Evolutionary conservation across 164 flowering plant species (phyloP).

Genomic region (Annona squamosa): DNA sequence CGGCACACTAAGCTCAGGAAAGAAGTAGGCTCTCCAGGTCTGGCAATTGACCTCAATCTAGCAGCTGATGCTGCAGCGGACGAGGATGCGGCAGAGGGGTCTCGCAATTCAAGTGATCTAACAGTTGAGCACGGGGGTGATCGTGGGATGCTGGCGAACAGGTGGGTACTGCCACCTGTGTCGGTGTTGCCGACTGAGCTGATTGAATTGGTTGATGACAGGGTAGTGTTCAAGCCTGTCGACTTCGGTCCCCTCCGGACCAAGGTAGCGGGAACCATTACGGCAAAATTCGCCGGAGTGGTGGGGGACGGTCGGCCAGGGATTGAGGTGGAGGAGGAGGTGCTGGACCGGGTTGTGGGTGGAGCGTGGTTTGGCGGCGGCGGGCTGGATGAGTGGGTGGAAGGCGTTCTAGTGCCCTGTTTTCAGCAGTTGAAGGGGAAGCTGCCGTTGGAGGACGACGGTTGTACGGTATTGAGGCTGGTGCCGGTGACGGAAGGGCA

Average conservation of each 20-base stretch:
- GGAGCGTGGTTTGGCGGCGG: conserved; percentile 65
- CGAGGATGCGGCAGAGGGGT: conserved; percentile 50
- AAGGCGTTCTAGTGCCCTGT: conserved; percentile 54
- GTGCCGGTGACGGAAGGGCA: conserved; percentile 25
- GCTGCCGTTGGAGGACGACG: conserved; percentile 15
- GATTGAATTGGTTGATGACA: conserved; percentile 43
- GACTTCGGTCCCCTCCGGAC: conserved; percentile 38
- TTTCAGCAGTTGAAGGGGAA: conserved; percentile 48
- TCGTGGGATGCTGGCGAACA: conserved; percentile 31
- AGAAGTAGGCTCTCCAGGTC: conserved; percentile 18
- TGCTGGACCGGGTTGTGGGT: conserved; percentile 52
- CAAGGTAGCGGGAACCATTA: conserved; percentile 35
- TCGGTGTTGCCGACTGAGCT: conserved; percentile 27
- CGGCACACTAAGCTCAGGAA: conserved; percentile 43
- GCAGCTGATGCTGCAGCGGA: conserved; percentile 33
- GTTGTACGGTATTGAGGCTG: conserved; percentile 30
- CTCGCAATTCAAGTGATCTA: conserved; percentile 75
- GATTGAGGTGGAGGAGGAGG: conserved; percentile 48
- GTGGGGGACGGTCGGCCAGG: conserved; percentile 24
- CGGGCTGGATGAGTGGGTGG: conserved; percentile 61
- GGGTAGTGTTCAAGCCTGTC: conserved; percentile 62
- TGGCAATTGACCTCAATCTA: conserved; percentile 69
- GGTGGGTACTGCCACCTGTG: neutral
- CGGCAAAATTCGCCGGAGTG: conserved; percentile 31
- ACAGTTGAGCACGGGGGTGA: conserved; percentile 69